phyloP scores from a whole-genome alignment of 352 stramenopile species.

The Pseudoperonospora humuli region DNA sequence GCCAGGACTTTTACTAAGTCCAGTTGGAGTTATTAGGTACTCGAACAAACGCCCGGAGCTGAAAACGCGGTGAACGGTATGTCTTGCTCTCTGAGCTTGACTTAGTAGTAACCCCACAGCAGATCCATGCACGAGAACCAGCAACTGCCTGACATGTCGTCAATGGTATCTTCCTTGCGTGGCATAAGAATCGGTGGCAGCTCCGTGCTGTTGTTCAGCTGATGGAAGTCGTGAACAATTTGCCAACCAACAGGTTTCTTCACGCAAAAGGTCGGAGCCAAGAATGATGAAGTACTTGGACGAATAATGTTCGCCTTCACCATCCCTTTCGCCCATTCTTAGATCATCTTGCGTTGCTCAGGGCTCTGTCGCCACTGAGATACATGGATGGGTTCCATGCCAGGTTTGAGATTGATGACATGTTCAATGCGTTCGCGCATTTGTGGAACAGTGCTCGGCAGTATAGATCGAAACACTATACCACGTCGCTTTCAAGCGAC shows the following conservation, averaged over 20 bases:
- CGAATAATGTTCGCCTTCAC: neutral
- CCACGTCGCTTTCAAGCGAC: neutral
- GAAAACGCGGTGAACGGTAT: constrained; percentile 7
- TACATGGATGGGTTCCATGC: constrained; percentile 1
- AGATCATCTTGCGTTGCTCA: neutral
- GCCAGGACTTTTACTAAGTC: neutral
- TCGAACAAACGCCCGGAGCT: constrained; percentile 2
- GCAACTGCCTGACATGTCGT: neutral
- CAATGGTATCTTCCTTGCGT: constrained; percentile 2
- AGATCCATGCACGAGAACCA: too few species aligned
- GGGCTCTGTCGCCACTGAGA: constrained; percentile 4
- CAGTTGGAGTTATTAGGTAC: neutral
- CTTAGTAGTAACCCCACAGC: constrained; percentile 7
- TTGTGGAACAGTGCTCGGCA: constrained; percentile 1
- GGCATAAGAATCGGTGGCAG: constrained; percentile 1
- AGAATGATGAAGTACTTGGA: neutral
- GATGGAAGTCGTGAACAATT: constrained; percentile 3
- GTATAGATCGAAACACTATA: constrained; percentile 1
- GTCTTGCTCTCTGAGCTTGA: constrained; percentile 1
- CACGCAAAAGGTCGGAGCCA: neutral
- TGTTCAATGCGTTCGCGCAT: constrained; percentile 2
- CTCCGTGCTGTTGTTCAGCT: neutral
- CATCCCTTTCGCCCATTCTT: neutral
- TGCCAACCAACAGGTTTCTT: constrained; percentile 5
- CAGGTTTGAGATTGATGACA: constrained; percentile 1